Evolutionary conservation across 2,329 filamentous ascomycete species (phyloP), one percentile per base, ranked within the genome.

Genomic region (Alternaria sp.): DNA sequence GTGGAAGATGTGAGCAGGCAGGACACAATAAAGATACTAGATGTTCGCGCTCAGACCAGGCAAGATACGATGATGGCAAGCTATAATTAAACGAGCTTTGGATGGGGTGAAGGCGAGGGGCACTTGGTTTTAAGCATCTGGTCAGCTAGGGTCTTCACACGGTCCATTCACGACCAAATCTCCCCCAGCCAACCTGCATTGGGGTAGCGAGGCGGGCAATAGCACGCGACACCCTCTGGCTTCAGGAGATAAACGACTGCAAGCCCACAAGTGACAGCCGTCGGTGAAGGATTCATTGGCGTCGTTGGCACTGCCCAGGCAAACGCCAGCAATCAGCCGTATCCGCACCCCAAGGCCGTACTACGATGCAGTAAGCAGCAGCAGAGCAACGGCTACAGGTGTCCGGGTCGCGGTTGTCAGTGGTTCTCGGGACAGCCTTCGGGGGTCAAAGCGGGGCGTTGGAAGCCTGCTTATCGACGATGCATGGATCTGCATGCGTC

Each of bases 151-250:
- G 66, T 63, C 63, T 59, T 50, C 51, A 46, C 53, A 60, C 52
- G 63, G 63, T 64, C 59, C 65, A 58, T 68, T 65, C 61, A 67
- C 60, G 25, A 43, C 44, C 60, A 41, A 57, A 62, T 55, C 46
- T 63, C 60, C 56, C 62, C 62, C 60, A 54, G 48, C 50, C 65
- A 64, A 64, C 56, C 63, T 66, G 54, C 36, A 66, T 64, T 18
- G 43, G 61, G 62, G 53, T 53, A 64, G 59, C 54, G 57, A 64
- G 53, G 60, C 59, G 58, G 59, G 59, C 61, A 58, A 45, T 60
- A 66, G 72, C 74, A 75, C 73, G 73, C 74, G 73, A 75, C 73
- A 72, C 62, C 54, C 62, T 60, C 59, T 63, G 65, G 56, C 38
- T 28, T 45, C 12, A 11, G 18, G 51, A 25, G 43, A 48, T 25